Conservation (phyloP, 2,329 filamentous ascomycete genomes). For the Aspergillus carbonarius region DNA sequence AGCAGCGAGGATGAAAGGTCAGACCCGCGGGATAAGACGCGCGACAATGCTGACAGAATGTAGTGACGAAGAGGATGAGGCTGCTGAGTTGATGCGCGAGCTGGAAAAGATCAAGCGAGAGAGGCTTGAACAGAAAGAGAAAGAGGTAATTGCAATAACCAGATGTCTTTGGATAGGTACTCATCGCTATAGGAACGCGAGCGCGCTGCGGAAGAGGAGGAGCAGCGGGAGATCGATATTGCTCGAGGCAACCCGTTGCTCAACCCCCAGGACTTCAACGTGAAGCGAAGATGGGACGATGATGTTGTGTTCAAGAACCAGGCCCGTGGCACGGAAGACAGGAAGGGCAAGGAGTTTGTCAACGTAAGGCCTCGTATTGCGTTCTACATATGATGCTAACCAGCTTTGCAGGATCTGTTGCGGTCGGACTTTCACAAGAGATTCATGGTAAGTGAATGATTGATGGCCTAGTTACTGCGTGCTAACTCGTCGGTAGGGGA, state of each 20-base stretch:
- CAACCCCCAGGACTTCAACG: slow-evolving; percentile 82
- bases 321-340: slow-evolving; percentile 89
- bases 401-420: slow-evolving; percentile 67
- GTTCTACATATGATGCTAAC: not conserved
- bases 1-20: slow-evolving; percentile 63
- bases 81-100: slow-evolving; percentile 86
- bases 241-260: slow-evolving; percentile 89
- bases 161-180: not conserved
- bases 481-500: slow-evolving; percentile 36
- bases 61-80: slow-evolving; percentile 75
- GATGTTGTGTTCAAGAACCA: slow-evolving; percentile 99
- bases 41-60: slow-evolving; percentile 31
- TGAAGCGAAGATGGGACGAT: slow-evolving; percentile 90
- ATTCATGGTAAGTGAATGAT: slow-evolving; percentile 68
- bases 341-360: slow-evolving; percentile 92
- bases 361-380: slow-evolving; percentile 62
- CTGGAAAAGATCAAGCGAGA: slow-evolving; percentile 91
- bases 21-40: not conserved
- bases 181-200: slow-evolving; percentile 64
- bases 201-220: slow-evolving; percentile 75
- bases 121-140: slow-evolving; percentile 74
- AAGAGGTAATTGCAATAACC: slow-evolving; percentile 53
- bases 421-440: slow-evolving; percentile 96
- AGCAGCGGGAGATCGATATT: slow-evolving; percentile 81
- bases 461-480: not conserved